A percentile compares a stretch with the other conserved stretches of the same genome.
These are phyloP conservation scores for Cadophora malorum DNA, from an alignment of 2,329 filamentous ascomycete species.

Conservation along the genomic window DNA sequence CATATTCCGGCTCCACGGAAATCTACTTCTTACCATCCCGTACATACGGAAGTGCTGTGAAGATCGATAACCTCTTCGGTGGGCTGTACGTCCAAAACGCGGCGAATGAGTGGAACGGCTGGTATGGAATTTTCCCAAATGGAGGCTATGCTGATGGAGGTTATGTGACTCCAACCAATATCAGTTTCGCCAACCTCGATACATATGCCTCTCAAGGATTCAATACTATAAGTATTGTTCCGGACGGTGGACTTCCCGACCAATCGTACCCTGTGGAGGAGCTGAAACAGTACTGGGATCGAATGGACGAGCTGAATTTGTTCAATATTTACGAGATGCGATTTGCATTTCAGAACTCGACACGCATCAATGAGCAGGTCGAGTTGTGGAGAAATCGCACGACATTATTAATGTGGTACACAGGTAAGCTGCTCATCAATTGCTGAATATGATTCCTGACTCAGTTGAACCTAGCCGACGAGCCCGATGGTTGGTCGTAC, in stretches of 20 bases:
- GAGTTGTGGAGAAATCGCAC: slow-evolving; percentile 40
- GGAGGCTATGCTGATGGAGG: slow-evolving; percentile 50
- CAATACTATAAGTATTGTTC: slow-evolving; percentile 52
- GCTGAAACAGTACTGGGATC: slow-evolving; percentile 50
- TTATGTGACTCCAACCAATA: slow-evolving; percentile 38
- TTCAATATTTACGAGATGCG: slow-evolving; percentile 52
- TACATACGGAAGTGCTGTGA: slow-evolving; percentile 52
- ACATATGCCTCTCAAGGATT: slow-evolving; percentile 52
- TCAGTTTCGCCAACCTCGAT: slow-evolving; percentile 47
- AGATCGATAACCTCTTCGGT: slow-evolving; percentile 54
- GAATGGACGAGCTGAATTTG: slow-evolving; percentile 51
- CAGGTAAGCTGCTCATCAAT: slow-evolving; percentile 39
- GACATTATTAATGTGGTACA: slow-evolving; percentile 59
- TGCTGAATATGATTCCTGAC: not conserved
- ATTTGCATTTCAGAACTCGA: slow-evolving; percentile 41
- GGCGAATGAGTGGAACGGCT: slow-evolving; percentile 40
- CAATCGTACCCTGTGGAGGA: slow-evolving; percentile 47
- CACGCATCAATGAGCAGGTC: slow-evolving; percentile 48
- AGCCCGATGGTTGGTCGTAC: slow-evolving; percentile 51
- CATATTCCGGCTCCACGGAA: slow-evolving; percentile 47
- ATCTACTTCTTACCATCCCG: slow-evolving; percentile 52
- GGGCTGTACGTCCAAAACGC: slow-evolving; percentile 51
- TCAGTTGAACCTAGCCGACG: slow-evolving; percentile 47
- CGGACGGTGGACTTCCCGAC: slow-evolving; percentile 47
- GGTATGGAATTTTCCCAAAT: slow-evolving; percentile 52